phyloP scores from a whole-genome alignment of 2,329 filamentous ascomycete genomes.

The Aotearoamyces nothofagi region DNA sequence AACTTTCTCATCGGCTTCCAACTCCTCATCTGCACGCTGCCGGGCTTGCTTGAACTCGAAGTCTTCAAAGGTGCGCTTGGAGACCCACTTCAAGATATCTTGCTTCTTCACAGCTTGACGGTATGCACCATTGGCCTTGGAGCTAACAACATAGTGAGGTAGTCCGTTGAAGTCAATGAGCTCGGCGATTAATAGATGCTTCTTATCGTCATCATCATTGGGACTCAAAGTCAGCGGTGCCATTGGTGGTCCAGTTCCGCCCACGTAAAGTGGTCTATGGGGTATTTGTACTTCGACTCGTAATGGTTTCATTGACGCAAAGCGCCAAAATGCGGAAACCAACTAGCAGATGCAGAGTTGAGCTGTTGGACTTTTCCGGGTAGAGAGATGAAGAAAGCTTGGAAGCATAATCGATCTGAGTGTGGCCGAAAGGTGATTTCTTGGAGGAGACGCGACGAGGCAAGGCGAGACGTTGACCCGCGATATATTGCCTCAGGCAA shows the following conservation, averaged over 20 bases:
- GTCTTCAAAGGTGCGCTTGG: constrained; percentile 36
- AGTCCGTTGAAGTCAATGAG: constrained; percentile 29
- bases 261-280: constrained; percentile 23
- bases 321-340: neutral
- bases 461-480: too few species aligned
- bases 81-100: constrained; percentile 40
- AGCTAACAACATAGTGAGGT: constrained; percentile 14
- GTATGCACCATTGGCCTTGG: constrained; percentile 12
- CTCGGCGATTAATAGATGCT: constrained; percentile 36
- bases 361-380: neutral
- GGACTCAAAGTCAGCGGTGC: constrained; percentile 32
- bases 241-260: constrained; percentile 31
- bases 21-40: too few species aligned
- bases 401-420: neutral
- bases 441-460: too few species aligned
- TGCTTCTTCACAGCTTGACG: constrained; percentile 27
- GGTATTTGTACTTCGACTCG: constrained; percentile 15
- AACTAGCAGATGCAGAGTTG: neutral
- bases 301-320: neutral
- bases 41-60: constrained; percentile 31
- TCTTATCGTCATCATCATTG: constrained; percentile 33
- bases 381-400: neutral
- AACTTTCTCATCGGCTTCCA: too few species aligned
- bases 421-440: neutral
- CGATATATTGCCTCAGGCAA: too few species aligned